Base-by-base conservation (phyloP, 306 rosid species). In the Biancaea sappan region DNA sequence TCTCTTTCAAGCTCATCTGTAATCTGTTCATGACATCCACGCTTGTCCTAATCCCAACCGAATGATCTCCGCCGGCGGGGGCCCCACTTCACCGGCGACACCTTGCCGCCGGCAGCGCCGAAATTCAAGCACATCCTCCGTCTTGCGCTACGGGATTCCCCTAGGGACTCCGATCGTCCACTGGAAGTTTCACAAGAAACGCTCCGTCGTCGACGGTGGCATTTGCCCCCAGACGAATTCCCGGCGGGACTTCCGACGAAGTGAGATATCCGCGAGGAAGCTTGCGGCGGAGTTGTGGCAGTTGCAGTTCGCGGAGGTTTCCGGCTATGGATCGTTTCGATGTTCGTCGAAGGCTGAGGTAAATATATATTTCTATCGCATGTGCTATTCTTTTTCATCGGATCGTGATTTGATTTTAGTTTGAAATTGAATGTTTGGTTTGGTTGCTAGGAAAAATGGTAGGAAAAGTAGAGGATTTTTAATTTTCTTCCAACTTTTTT, bases 241-340 rank as follows among this genome's bases (percentile, higher is more conserved):
- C 48, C 63, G 31, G 29, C 21, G 48, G 24, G 51, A 48, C 34
- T 43, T 62, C 0, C 5, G 22, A 4, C 73, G 79, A 53, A 63
- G 28, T 19, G 34, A 74, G 72, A 66, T 75, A 63, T 79, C 88
- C 0, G 90, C 90, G 15, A 80, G 96, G 74, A 83, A 80, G 75
- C 90, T 91, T 38, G 90, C 89, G 26, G 96, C 96, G 2, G 85
- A 82, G 12, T 85, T 86, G 60, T 86, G 93, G 90, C 82, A 76
- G 16, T 34, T 77, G 9, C 80, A 75, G 37, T 84, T 81, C 14
- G 48, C 19, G 26, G 81, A 84, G 52, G 22, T 77, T 35, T 84
- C 87, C 0, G 22, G 21, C 9, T 51, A 46, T 41, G 79, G 40
- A 2, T 26, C 50, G 24, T 70, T 66, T 8, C 31, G 8, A 32